phyloP scores from a whole-genome alignment of 495 filamentous ascomycete genomes.

The Pseudoneurospora amorphoporcata region DNA sequence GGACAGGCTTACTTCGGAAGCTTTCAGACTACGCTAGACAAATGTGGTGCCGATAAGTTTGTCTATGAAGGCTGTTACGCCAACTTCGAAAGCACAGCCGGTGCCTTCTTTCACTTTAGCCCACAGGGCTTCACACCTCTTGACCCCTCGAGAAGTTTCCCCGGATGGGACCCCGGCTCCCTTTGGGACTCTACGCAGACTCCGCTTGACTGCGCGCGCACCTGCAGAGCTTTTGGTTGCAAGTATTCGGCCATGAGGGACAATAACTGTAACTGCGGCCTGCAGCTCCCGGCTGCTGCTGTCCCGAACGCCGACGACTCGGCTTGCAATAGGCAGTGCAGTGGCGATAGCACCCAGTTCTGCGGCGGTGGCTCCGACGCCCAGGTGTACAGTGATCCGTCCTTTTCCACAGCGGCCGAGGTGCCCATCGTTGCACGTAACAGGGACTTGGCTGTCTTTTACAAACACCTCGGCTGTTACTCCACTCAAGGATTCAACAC shows the following conservation, averaged over 20 bases:
- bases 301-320: neutral
- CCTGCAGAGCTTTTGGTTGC: constrained; percentile 19
- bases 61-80: constrained; percentile 14
- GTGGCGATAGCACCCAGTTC: constrained; percentile 5
- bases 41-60: constrained; percentile 13
- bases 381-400: constrained; percentile 11
- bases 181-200: constrained; percentile 15
- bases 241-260: constrained; percentile 13
- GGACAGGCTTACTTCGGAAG: constrained; percentile 15
- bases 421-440: neutral
- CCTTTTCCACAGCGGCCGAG: constrained; percentile 5
- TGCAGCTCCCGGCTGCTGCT: constrained; percentile 5
- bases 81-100: neutral
- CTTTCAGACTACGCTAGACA: neutral
- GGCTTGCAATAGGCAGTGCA: constrained; percentile 8
- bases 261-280: constrained; percentile 16
- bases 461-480: constrained; percentile 10
- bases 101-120: constrained; percentile 5
- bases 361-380: constrained; percentile 7
- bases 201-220: constrained; percentile 13
- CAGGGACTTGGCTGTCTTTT: neutral
- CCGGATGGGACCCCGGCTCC: constrained; percentile 10
- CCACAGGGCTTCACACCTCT: constrained; percentile 3
- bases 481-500: neutral
- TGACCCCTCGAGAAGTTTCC: constrained; percentile 9